Percentiles rank a stretch among this genome's conserved stretches.
Evolutionary conservation across 495 filamentous ascomycete genomes (phyloP).

Genomic region (Copromyces sp.): DNA sequence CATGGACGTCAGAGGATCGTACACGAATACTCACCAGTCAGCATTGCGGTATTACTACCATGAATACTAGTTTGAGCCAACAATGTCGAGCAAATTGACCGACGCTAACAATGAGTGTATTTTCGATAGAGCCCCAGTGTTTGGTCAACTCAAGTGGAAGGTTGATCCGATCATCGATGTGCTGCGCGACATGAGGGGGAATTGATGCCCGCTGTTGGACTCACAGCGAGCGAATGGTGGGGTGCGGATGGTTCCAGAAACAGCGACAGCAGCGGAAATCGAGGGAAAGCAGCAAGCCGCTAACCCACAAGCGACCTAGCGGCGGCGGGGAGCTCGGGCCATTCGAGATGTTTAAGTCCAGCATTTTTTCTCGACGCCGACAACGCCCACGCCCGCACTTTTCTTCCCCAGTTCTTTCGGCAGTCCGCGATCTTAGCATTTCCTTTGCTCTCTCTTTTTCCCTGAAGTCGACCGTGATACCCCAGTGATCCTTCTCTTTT

Average conservation of each 20-base stretch:
- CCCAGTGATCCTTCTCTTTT: constrained; percentile 7
- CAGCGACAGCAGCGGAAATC: constrained; percentile 4
- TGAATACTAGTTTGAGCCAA: no score
- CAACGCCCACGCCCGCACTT: background rate
- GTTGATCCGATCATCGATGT: background rate
- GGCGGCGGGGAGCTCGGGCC: constrained; percentile 21
- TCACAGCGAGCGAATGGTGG: constrained; percentile 5
- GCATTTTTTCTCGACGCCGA: constrained; percentile 18
- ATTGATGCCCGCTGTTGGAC: background rate
- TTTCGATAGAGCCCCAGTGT: background rate
- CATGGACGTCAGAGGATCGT: background rate
- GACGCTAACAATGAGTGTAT: no score
- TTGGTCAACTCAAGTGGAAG: background rate
- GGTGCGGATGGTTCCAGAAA: constrained; percentile 27
- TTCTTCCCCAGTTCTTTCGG: background rate
- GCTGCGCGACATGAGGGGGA: background rate
- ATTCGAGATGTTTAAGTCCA: constrained; percentile 13
- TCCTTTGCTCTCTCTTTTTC: background rate
- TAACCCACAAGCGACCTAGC: constrained; percentile 15
- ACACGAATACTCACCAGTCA: background rate
- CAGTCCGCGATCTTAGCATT: background rate
- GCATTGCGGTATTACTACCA: background rate
- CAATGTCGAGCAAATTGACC: no score
- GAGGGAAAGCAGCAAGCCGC: constrained; percentile 4
- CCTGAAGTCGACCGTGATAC: constrained; percentile 14